Evolutionary conservation across 495 filamentous ascomycete species (phyloP).

Genomic region (Penicillium verhagenii): DNA sequence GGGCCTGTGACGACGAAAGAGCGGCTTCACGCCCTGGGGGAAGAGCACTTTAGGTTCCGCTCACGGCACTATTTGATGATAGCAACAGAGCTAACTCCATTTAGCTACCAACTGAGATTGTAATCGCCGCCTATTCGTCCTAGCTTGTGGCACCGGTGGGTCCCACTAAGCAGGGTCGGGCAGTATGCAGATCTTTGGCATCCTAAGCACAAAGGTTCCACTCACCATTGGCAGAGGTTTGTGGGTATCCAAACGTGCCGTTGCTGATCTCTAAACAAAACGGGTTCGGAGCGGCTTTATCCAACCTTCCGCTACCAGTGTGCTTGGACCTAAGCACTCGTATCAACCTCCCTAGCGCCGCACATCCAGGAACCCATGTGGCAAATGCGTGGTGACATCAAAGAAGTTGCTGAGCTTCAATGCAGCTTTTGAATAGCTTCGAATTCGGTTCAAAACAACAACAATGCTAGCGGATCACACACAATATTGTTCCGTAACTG

Average conservation of each 20-base stretch:
- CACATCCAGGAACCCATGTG: not conserved
- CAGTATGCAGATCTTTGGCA: slow-evolving; percentile 13
- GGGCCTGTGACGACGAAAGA: not conserved
- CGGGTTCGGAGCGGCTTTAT: not conserved
- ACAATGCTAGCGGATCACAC: not conserved
- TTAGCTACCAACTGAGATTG: slow-evolving; percentile 3
- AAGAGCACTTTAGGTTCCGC: not conserved
- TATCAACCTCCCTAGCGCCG: not conserved
- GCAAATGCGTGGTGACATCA: not conserved
- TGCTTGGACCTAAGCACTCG: slow-evolving; percentile 10
- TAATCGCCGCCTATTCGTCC: slow-evolving; percentile 4
- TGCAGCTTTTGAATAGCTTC: not conserved
- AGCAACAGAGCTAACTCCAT: not conserved
- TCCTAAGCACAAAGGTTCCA: slow-evolving; percentile 1
- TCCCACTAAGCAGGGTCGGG: not conserved
- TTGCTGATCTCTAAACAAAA: slow-evolving; percentile 14
- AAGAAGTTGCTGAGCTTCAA: not conserved
- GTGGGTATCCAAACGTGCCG: slow-evolving; percentile 1
- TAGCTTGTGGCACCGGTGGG: not conserved
- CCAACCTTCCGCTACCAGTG: not conserved
- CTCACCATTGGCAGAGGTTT: slow-evolving; percentile 8
- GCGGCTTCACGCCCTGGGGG: not conserved
- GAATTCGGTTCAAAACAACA: not conserved
- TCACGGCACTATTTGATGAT: not conserved
- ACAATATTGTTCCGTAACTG: not conserved